Evolutionary conservation across 1,139 yeast species (phyloP), one percentile per base, ranked within the genome.

Genomic region (Saccharomycopsis hybrid): DNA sequence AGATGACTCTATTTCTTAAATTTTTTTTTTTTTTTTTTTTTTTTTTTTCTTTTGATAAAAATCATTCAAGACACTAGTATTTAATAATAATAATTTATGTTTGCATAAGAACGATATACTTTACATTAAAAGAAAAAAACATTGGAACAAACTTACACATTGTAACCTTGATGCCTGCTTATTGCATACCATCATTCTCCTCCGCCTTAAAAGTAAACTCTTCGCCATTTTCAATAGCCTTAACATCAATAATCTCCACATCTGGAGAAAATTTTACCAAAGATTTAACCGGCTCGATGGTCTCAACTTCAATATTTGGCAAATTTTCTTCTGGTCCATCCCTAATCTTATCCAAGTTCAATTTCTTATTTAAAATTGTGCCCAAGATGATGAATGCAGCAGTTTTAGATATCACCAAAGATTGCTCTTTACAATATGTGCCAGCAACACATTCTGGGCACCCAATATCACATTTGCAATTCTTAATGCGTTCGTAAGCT

Each of bases 381-480:
- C 78, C 81, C 11, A 90, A 60, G 2, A 92, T 78, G 1, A 92
- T 71, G n/a, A 78, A 67, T 0, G 96, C 89, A 0, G 95, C 97
- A 2, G 86, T 84, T 59, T 90, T 90, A 0, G 96, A 88, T 58
- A 90, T 70, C 4, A 92, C 97, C 49, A 83, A 67, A 63, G 86
- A 81, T 59, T 77, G 76, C 63, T 92, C 98, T 51, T 80, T 78
- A 65, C 98, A 92, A 52, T 77, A 77, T 1, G 85, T 70, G 1
- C 87, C 83, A 1, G 90, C 85, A 31, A 85, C 80, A 68, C 98
- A 92, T 46, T 78, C 78, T 0, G 95, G 95, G 65, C 98, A 92
- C 0, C 98, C 98, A 76, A 82, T 78, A 2, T 74, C 80, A 68
- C 97, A 92, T 1, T 76, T 74, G 63, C 98, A 92, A 9, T 70